Evolutionary conservation across 768 basidiomycete genomes (phyloP).

Genomic region (Podaxis mareebaensis): DNA sequence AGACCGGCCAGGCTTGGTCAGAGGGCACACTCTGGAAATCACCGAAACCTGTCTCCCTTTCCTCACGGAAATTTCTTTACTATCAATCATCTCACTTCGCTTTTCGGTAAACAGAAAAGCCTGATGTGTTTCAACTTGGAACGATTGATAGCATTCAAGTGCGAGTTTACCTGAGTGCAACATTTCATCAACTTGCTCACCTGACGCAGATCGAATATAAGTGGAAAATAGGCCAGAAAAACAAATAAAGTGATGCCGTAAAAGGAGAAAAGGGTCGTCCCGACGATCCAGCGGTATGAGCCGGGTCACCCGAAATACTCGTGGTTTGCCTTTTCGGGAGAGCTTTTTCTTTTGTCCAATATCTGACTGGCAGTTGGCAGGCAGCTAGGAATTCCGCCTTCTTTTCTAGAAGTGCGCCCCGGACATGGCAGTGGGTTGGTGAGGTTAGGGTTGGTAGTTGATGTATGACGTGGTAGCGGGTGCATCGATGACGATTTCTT

Average conservation of each 20-base stretch:
- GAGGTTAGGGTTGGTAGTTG: neutral
- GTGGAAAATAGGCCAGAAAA: neutral
- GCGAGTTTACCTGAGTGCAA: neutral
- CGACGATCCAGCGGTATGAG: neutral
- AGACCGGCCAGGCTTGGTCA: neutral
- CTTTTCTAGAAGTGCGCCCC: neutral
- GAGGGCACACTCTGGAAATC: neutral
- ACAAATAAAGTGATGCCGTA: neutral
- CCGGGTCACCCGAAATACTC: slow-evolving; percentile 16
- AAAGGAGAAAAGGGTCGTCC: neutral
- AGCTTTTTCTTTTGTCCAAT: neutral
- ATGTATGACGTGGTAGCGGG: neutral
- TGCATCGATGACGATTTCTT: too few species aligned
- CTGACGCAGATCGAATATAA: neutral
- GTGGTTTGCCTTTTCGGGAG: neutral
- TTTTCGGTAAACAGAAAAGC: neutral
- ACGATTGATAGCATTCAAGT: neutral
- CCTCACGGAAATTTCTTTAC: neutral
- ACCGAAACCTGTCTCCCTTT: neutral
- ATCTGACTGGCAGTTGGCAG: neutral
- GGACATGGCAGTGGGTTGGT: too few species aligned
- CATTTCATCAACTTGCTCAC: neutral
- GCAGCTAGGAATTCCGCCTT: neutral
- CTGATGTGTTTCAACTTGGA: neutral
- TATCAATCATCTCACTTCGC: neutral